Percentiles rank a stretch among this genome's conserved stretches.
Evolutionary conservation across 169 alveolate genomes (phyloP).

Genomic region (Plasmodium cynomolgi): DNA sequence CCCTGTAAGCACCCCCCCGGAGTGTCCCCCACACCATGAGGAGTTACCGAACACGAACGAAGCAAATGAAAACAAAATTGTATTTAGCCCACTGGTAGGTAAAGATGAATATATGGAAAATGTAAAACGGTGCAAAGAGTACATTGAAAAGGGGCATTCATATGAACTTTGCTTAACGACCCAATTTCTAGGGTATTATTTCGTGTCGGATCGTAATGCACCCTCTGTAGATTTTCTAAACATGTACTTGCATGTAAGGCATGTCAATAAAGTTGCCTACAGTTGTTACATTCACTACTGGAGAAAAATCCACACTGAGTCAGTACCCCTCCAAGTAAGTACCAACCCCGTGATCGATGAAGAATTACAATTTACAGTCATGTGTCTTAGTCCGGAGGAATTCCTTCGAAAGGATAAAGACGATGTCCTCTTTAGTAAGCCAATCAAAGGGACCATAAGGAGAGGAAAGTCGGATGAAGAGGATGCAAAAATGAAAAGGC

Average conservation of each 20-base stretch:
- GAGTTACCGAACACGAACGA: neutral
- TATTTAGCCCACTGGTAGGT: neutral
- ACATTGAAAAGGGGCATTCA: slow-evolving; percentile 66
- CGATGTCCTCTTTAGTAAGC: slow-evolving; percentile 74
- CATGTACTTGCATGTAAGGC: slow-evolving; percentile 46
- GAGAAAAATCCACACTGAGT: neutral
- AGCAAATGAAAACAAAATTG: neutral
- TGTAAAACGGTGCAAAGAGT: slow-evolving; percentile 46
- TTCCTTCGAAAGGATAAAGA: slow-evolving; percentile 71
- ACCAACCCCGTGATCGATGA: neutral
- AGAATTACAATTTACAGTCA: neutral
- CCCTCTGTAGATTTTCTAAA: neutral
- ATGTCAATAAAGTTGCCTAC: slow-evolving; percentile 31
- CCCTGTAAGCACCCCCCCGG: neutral
- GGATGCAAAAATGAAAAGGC: slow-evolving; percentile 54
- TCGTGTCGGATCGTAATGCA: neutral
- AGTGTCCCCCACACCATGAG: neutral
- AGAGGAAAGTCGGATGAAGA: slow-evolving; percentile 76
- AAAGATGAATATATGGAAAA: slow-evolving; percentile 34
- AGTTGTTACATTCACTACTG: slow-evolving; percentile 19
- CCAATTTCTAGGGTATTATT: slow-evolving; percentile 12
- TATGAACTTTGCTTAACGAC: slow-evolving; percentile 81
- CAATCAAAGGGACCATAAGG: slow-evolving; percentile 79
- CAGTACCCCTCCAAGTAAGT: neutral
- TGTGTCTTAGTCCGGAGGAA: slow-evolving; percentile 79